phyloP scores from a whole-genome alignment of 2,329 filamentous ascomycete genomes.

The Cladosporium sp. region DNA sequence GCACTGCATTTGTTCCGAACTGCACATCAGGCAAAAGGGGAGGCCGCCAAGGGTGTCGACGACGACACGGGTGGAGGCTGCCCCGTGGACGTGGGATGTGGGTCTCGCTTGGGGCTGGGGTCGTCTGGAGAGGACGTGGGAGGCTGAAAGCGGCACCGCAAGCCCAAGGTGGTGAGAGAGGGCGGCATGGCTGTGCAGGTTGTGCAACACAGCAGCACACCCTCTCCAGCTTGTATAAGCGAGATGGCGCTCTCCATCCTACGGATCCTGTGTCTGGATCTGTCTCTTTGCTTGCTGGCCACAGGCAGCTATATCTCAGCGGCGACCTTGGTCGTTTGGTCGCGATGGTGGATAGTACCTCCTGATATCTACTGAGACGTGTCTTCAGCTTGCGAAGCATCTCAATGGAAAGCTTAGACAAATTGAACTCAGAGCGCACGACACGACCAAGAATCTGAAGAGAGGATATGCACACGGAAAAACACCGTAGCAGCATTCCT shows the following conservation, averaged over 20 bases:
- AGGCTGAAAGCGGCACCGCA: neutral
- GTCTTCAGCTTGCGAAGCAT: too few species aligned
- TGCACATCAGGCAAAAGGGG: constrained; percentile 8
- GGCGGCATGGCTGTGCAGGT: neutral
- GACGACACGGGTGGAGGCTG: constrained; percentile 5
- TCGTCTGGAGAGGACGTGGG: neutral
- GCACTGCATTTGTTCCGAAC: constrained; percentile 1
- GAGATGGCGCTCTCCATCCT: neutral
- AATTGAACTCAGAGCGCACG: too few species aligned
- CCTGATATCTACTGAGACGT: too few species aligned
- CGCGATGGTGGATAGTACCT: too few species aligned
- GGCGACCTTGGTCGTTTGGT: too few species aligned
- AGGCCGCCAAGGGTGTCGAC: constrained; percentile 5
- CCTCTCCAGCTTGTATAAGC: neutral
- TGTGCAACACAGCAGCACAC: constrained; percentile 2
- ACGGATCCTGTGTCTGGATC: too few species aligned
- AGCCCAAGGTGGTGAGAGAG: neutral
- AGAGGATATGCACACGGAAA: neutral
- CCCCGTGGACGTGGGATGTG: constrained; percentile 4
- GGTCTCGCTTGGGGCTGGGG: neutral
- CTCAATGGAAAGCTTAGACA: too few species aligned
- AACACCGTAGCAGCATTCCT: neutral
- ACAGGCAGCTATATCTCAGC: too few species aligned
- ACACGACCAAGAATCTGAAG: too few species aligned
- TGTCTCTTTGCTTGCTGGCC: too few species aligned